Evolutionary conservation across 164 flowering plant species (phyloP).

Genomic region (Magnolia kwangsiensis): DNA sequence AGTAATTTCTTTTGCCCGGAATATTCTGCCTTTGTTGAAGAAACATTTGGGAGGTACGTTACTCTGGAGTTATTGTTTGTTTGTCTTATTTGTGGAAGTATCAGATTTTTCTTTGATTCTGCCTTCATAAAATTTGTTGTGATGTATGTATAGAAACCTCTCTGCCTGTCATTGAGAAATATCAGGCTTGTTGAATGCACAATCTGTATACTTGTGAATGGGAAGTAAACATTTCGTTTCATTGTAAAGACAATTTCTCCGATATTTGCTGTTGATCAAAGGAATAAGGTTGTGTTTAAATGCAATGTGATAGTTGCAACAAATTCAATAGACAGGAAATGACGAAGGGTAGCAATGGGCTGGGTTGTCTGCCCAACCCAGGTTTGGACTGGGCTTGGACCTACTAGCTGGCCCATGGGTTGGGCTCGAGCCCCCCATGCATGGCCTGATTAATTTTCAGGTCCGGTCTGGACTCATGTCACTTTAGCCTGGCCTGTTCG

Average conservation of each 20-base stretch:
- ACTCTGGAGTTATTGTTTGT: background rate
- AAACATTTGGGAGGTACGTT: conserved; percentile 46
- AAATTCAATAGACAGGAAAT: too few relatives aligned
- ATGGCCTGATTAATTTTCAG: too few relatives aligned
- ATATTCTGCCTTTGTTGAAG: conserved; percentile 28
- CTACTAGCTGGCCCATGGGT: too few relatives aligned
- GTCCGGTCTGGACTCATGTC: too few relatives aligned
- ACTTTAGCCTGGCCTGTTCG: too few relatives aligned
- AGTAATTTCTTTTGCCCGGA: conserved; percentile 45
- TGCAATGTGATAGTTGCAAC: too few relatives aligned
- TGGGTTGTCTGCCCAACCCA: too few relatives aligned
- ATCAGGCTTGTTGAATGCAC: background rate
- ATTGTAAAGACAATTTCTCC: background rate
- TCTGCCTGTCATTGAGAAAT: background rate
- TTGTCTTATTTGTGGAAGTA: background rate
- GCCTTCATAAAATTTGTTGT: background rate
- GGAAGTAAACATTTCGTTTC: background rate
- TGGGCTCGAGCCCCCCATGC: too few relatives aligned
- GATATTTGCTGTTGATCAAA: background rate
- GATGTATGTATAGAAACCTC: background rate
- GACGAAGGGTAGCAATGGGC: too few relatives aligned
- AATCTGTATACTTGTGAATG: background rate
- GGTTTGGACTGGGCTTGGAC: too few relatives aligned
- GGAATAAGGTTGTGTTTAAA: background rate
- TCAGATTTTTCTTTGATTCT: background rate